Evolutionary conservation across 1,139 yeast genomes (phyloP).

Genomic region (Kurtzmaniella quercitrusa): DNA sequence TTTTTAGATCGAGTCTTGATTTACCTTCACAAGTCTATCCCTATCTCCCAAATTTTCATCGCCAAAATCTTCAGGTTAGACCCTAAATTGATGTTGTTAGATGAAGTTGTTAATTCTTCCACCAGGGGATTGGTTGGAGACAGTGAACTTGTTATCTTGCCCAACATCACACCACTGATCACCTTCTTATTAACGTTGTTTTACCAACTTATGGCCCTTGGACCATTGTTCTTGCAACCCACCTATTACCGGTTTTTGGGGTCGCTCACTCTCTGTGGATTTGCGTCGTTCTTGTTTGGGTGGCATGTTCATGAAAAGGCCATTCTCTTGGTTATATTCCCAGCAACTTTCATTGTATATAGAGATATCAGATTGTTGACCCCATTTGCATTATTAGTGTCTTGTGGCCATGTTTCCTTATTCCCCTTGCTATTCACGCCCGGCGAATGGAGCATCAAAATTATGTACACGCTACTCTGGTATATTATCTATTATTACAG

Average conservation of each 20-base stretch:
- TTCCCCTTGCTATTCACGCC: constrained; percentile 85
- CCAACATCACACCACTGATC: constrained; percentile 70
- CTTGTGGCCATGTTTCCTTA: constrained; percentile 82
- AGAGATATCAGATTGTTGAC: constrained; percentile 68
- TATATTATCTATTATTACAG: constrained; percentile 71
- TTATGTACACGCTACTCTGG: constrained; percentile 82
- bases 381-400: constrained; percentile 61
- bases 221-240: constrained; percentile 75
- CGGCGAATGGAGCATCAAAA: constrained; percentile 73
- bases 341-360: constrained; percentile 73
- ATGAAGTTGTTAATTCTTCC: constrained; percentile 33
- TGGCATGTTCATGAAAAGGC: constrained; percentile 99
- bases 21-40: constrained; percentile 41
- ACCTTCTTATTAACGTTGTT: constrained; percentile 78
- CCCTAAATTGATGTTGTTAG: constrained; percentile 21
- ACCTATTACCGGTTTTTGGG: constrained; percentile 77
- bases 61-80: constrained; percentile 31
- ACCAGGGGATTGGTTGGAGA: constrained; percentile 94
- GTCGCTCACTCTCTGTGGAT: constrained; percentile 83
- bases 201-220: constrained; percentile 72
- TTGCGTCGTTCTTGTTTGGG: constrained; percentile 87
- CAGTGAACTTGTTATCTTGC: constrained; percentile 73
- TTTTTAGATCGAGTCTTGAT: constrained; percentile 74
- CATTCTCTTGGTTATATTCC: constrained; percentile 80
- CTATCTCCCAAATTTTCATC: constrained; percentile 38